Conservation (phyloP, 345 rosid species). For the Lepidium africanum region DNA sequence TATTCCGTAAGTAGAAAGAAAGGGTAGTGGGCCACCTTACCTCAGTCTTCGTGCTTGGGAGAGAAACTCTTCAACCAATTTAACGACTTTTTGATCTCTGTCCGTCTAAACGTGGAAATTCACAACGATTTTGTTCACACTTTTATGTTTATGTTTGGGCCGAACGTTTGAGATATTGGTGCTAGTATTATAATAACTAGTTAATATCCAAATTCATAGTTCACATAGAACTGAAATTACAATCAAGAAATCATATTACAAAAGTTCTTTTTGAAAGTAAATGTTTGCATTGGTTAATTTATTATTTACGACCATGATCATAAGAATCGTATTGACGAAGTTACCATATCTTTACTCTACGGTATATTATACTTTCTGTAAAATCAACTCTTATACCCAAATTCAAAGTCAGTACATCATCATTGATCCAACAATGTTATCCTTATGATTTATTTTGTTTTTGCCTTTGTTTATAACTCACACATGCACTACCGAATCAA, state of each 20-base stretch:
- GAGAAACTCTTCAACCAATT: no score
- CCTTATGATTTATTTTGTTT: not conserved
- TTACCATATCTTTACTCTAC: slow-evolving; percentile 21
- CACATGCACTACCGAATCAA: not conserved
- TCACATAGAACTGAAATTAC: not conserved
- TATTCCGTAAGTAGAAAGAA: no score
- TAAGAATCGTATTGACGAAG: slow-evolving; percentile 4
- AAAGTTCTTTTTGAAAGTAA: not conserved
- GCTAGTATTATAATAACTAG: not conserved
- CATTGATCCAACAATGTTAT: slow-evolving; percentile 8
- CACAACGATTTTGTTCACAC: not conserved
- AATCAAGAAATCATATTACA: not conserved
- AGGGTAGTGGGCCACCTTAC: no score
- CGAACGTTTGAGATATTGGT: not conserved
- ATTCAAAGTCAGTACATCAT: not conserved
- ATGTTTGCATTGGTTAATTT: not conserved
- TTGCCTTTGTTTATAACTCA: not conserved
- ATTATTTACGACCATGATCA: not conserved
- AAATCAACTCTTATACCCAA: not conserved
- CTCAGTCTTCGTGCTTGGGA: no score
- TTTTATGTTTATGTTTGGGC: not conserved
- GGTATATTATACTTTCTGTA: not conserved
- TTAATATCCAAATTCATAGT: not conserved
- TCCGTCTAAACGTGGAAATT: slow-evolving; percentile 6
- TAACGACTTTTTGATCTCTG: no score